Percentiles rank a stretch among this genome's conserved stretches.
These are phyloP conservation scores for Komagataella mondaviorum DNA, from an alignment of 805 yeast genomes.

Conservation along the genomic window DNA sequence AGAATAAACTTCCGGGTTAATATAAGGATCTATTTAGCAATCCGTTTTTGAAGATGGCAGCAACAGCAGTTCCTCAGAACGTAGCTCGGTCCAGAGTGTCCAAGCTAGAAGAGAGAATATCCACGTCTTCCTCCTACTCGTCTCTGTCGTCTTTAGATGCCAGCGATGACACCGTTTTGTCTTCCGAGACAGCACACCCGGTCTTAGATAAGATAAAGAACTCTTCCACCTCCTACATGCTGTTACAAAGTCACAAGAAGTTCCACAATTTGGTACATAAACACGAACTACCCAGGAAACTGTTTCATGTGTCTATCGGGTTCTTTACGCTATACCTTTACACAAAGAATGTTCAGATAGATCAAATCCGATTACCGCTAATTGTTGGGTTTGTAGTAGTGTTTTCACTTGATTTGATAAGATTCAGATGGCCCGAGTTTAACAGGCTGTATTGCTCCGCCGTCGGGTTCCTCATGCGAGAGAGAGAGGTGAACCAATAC, in stretches of 20 bases:
- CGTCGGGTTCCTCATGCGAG: constrained; percentile 79
- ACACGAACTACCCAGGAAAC: constrained; percentile 83
- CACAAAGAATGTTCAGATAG: constrained; percentile 40
- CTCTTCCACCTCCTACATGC: background rate
- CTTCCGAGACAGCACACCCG: background rate
- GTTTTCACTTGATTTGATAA: constrained; percentile 48
- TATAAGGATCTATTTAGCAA: background rate
- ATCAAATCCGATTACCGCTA: constrained; percentile 48
- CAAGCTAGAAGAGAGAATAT: background rate
- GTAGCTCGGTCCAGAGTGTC: background rate
- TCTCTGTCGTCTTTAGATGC: background rate
- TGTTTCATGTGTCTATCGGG: constrained; percentile 83
- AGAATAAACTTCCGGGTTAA: too few relatives aligned
- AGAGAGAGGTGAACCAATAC: constrained; percentile 47
- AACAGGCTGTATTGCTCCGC: constrained; percentile 52
- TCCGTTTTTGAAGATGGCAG: background rate
- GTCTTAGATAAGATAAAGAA: background rate
- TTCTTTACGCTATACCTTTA: constrained; percentile 66
- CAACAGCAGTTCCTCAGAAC: background rate
- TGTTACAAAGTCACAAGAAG: constrained; percentile 13
- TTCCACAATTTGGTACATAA: constrained; percentile 24
- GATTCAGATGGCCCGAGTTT: constrained; percentile 48
- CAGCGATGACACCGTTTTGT: background rate
- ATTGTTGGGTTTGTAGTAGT: constrained; percentile 40
- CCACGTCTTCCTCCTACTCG: background rate